Evolutionary conservation across 2,329 filamentous ascomycete species (phyloP).

Genomic region (Botrytis deweyae): DNA sequence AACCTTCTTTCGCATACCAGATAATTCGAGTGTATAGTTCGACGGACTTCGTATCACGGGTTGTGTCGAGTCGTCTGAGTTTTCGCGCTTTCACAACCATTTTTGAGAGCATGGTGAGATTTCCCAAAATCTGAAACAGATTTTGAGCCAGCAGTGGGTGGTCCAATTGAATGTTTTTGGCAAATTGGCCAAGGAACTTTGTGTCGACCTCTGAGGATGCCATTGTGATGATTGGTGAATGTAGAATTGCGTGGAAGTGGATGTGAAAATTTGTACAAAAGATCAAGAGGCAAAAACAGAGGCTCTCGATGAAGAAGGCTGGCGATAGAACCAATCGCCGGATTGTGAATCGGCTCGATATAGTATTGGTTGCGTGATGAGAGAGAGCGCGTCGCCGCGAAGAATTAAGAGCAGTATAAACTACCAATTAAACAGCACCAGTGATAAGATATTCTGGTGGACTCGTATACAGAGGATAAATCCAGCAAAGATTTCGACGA

Average conservation of each 20-base stretch:
- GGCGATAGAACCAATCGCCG: not conserved
- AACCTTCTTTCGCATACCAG: conserved; percentile 90
- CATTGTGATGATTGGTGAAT: conserved; percentile 55
- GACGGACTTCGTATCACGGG: conserved; percentile 74
- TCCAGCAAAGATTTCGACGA: not conserved
- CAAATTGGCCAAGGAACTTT: conserved; percentile 90
- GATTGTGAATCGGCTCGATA: not conserved
- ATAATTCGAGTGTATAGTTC: conserved; percentile 88
- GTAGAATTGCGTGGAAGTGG: not conserved
- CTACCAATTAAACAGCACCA: not conserved
- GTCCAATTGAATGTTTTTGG: conserved; percentile 72
- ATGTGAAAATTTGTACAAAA: too few relatives aligned
- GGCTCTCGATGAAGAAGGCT: not conserved
- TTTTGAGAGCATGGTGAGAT: conserved; percentile 83
- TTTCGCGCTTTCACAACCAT: conserved; percentile 82
- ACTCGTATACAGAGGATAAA: not conserved
- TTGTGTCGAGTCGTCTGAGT: conserved; percentile 75
- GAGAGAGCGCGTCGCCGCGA: not conserved
- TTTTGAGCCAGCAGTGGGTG: conserved; percentile 78
- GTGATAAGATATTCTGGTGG: not conserved
- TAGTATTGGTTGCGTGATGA: not conserved
- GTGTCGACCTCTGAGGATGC: conserved; percentile 96
- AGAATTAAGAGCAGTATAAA: not conserved
- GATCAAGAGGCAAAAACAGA: not conserved
- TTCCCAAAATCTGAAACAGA: conserved; percentile 86